A percentile compares a stretch with the other conserved stretches of the same genome.
phyloP scores from a whole-genome alignment of 1,284 basidiomycete species.

The Leccinum cinnamomeum region DNA sequence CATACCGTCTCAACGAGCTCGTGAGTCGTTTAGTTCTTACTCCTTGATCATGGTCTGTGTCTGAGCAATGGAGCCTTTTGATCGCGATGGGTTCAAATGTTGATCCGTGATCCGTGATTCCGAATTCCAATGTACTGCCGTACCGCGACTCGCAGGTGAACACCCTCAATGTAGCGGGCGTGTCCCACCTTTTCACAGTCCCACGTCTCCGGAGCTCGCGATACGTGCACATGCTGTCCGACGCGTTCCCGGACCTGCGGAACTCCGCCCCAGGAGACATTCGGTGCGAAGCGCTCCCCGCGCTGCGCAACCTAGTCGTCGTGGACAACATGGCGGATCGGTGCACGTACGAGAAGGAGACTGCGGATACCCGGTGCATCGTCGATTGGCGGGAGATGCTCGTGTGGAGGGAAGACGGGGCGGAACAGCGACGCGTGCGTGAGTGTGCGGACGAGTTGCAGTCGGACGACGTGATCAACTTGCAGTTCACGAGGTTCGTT shows the following conservation, averaged over 20 bases:
- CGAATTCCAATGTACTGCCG: background rate
- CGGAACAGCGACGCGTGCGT: conserved; percentile 14
- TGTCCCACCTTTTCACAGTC: conserved; percentile 72
- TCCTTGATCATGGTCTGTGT: background rate
- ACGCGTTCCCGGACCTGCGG: conserved; percentile 60
- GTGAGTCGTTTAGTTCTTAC: conserved; percentile 38
- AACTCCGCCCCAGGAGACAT: conserved; percentile 54
- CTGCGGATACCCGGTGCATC: conserved; percentile 47
- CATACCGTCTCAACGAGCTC: conserved; percentile 73
- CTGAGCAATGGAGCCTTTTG: background rate
- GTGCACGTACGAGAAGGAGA: conserved; percentile 41
- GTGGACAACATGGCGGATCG: conserved; percentile 59
- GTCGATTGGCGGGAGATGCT: conserved; percentile 69
- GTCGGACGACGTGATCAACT: conserved; percentile 73
- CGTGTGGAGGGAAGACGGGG: conserved; percentile 55
- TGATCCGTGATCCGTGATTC: background rate
- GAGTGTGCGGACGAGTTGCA: conserved; percentile 42
- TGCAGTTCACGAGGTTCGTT: conserved; percentile 78
- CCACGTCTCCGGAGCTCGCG: conserved; percentile 66
- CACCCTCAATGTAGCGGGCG: conserved; percentile 64
- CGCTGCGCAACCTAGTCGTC: conserved; percentile 50
- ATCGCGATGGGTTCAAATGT: background rate
- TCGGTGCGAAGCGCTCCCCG: conserved; percentile 37
- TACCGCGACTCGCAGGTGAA: conserved; percentile 45
- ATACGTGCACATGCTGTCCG: conserved; percentile 59